A percentile compares a stretch with the other conserved stretches of the same genome.
Evolutionary conservation across 1,284 basidiomycete species (phyloP).

Genomic region (Porodaedalea pini): DNA sequence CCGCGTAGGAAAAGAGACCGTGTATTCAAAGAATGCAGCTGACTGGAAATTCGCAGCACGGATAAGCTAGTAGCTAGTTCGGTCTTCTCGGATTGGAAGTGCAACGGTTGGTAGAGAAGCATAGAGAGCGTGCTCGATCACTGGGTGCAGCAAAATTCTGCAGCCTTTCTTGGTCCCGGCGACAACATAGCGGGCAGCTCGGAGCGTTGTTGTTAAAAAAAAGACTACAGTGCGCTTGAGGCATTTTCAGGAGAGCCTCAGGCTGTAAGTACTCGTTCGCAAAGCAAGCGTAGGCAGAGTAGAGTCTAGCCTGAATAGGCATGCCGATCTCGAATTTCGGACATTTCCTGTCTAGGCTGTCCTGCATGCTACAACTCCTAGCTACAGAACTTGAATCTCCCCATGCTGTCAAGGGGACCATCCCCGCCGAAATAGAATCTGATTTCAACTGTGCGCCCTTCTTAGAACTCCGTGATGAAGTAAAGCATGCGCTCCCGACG

Average conservation of each 20-base stretch:
- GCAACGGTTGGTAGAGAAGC: constrained; percentile 10
- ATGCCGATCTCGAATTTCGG: no score
- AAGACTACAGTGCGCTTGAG: no score
- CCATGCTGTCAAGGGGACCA: constrained; percentile 8
- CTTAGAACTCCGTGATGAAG: neutral
- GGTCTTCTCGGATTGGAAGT: constrained; percentile 10
- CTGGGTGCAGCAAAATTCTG: neutral
- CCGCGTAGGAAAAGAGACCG: neutral
- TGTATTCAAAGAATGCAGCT: neutral
- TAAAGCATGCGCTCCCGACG: neutral
- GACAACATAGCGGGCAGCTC: no score
- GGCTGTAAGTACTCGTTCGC: no score
- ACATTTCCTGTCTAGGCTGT: neutral
- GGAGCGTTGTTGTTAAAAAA: no score
- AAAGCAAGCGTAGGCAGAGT: no score
- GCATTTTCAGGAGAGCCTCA: no score
- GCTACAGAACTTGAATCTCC: no score
- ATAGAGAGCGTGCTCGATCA: neutral
- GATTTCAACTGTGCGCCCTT: neutral
- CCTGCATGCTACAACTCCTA: neutral
- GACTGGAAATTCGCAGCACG: neutral
- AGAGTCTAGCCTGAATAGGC: no score
- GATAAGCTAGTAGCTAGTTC: neutral
- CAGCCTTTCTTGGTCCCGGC: no score
- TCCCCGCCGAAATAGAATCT: neutral